Conservation (phyloP, 106 monocot species). For the Amphibolis antarctica region DNA sequence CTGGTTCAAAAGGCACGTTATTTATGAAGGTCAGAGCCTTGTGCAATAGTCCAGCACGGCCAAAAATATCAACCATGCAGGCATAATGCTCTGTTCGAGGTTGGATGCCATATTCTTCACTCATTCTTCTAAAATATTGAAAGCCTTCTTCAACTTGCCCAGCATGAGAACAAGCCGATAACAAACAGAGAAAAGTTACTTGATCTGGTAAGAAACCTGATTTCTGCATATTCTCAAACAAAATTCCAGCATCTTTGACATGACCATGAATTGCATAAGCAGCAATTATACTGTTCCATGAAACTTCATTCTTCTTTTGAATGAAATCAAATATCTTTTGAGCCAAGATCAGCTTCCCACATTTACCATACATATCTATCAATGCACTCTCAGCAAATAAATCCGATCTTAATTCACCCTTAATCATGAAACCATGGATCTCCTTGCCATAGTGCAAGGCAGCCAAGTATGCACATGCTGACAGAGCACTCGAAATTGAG, state of each 20-base stretch:
- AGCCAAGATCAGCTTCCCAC: constrained; percentile 52
- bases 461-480: constrained; percentile 65
- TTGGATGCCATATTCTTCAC: constrained; percentile 30
- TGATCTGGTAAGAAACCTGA: constrained; percentile 60
- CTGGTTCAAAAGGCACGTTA: constrained; percentile 53
- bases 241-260: constrained; percentile 33
- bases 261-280: constrained; percentile 75
- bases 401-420: constrained; percentile 31
- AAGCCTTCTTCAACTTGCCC: constrained; percentile 57
- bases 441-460: constrained; percentile 64
- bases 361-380: constrained; percentile 91
- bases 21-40: constrained; percentile 49
- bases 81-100: constrained; percentile 81
- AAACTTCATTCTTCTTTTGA: constrained; percentile 61
- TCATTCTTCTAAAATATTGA: constrained; percentile 45
- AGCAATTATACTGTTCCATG: constrained; percentile 94
- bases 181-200: constrained; percentile 71
- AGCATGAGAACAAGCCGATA: constrained; percentile 83
- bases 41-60: constrained; percentile 48
- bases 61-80: constrained; percentile 78
- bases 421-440: constrained; percentile 65
- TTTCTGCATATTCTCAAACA: constrained; percentile 60
- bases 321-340: constrained; percentile 56
- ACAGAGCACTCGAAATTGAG: constrained; percentile 56
- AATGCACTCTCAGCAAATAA: constrained; percentile 63